Evolutionary conservation across 1,284 basidiomycete species (phyloP).

Genomic region (Rhodofomes roseus): DNA sequence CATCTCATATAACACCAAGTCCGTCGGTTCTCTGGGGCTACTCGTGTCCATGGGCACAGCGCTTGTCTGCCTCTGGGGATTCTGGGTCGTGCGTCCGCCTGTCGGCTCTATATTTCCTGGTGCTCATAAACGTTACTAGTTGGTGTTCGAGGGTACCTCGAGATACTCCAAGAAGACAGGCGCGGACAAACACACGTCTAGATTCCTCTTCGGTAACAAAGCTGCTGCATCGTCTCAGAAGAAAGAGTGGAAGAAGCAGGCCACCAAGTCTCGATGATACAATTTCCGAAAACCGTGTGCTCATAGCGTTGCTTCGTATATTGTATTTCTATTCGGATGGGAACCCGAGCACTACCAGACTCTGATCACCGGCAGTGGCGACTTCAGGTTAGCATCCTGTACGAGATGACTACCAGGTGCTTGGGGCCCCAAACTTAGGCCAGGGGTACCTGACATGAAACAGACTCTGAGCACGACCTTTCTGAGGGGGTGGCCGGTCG

Average conservation of each 20-base stretch:
- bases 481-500: no score
- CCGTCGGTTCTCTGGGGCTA: slow-evolving; percentile 53
- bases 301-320: no score
- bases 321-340: no score
- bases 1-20: slow-evolving; percentile 59
- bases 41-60: slow-evolving; percentile 47
- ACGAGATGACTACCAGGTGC: no score
- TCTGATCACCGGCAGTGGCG: no score
- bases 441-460: no score
- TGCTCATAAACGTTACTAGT: slow-evolving; percentile 33
- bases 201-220: slow-evolving; percentile 76
- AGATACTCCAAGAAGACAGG: slow-evolving; percentile 67
- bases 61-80: slow-evolving; percentile 57
- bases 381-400: no score
- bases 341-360: no score
- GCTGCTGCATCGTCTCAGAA: slow-evolving; percentile 68
- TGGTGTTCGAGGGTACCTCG: slow-evolving; percentile 57
- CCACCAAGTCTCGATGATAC: not conserved
- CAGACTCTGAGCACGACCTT: no score
- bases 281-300: no score
- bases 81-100: slow-evolving; percentile 61
- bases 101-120: not conserved
- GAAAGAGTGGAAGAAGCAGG: slow-evolving; percentile 53
- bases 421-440: no score
- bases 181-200: slow-evolving; percentile 75